A percentile compares a stretch with the other conserved stretches of the same genome.
Evolutionary conservation across 768 basidiomycete species (phyloP).

Genomic region (Psilocybe sp.): DNA sequence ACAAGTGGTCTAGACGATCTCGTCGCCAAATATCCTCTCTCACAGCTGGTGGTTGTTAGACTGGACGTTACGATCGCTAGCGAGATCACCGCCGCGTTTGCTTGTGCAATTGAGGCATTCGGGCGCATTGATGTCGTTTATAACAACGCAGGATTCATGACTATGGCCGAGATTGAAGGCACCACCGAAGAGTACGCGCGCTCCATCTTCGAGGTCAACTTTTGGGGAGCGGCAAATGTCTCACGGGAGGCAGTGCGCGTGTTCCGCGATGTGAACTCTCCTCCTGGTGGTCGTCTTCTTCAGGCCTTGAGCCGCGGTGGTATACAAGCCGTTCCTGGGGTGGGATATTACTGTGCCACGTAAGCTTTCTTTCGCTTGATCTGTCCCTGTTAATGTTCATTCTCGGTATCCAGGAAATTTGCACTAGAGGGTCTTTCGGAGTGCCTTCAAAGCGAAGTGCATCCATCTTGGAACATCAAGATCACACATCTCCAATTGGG

Average conservation of each 20-base stretch:
- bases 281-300: not conserved
- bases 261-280: conserved; percentile 1
- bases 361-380: not conserved
- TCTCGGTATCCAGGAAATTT: not conserved
- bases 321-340: not conserved
- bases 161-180: not conserved
- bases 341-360: not conserved
- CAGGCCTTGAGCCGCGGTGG: not conserved
- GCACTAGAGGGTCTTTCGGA: not conserved
- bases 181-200: not conserved
- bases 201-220: not conserved
- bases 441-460: not conserved
- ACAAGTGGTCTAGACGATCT: not conserved
- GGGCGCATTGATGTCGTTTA: conserved; percentile 6
- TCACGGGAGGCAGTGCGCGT: not conserved
- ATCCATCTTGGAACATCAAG: conserved; percentile 1
- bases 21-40: not conserved
- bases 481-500: not conserved
- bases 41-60: not conserved
- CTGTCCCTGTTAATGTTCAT: too few species aligned
- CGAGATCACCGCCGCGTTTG: not conserved
- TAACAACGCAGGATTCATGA: conserved; percentile 5
- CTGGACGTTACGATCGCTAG: conserved; percentile 4
- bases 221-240: not conserved
- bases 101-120: conserved; percentile 1